phyloP scores from a whole-genome alignment of 768 basidiomycete genomes.

The Polyporus arcularius region DNA sequence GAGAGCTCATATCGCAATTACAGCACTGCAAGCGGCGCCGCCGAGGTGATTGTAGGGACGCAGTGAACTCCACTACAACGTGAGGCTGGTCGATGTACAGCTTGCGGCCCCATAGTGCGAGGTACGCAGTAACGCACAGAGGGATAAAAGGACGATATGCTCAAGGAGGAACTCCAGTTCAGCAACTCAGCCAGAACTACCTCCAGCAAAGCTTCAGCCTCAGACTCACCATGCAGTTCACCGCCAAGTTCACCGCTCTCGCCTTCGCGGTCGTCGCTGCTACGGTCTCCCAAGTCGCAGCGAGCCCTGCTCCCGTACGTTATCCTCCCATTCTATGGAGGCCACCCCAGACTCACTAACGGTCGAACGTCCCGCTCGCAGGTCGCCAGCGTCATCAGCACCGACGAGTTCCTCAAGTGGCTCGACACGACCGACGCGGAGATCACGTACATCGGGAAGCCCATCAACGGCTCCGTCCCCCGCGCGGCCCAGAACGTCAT shows the following conservation, averaged over 20 bases:
- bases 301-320: not conserved
- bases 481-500: conserved; percentile 23
- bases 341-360: not conserved
- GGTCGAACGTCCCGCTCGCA: not conserved
- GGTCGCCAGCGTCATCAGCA: not conserved
- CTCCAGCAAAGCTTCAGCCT: not conserved
- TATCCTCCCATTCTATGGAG: not conserved
- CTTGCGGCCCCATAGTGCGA: no score
- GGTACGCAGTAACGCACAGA: no score
- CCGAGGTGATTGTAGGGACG: no score
- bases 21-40: no score
- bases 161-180: no score
- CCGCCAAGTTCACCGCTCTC: not conserved
- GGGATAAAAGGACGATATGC: no score
- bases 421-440: conserved; percentile 20
- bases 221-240: not conserved
- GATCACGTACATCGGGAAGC: conserved; percentile 23
- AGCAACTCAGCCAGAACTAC: not conserved
- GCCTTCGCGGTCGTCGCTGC: not conserved
- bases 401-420: conserved; percentile 12
- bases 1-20: no score
- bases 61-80: no score
- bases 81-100: no score
- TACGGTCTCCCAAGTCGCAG: not conserved
- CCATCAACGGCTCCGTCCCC: conserved; percentile 3